These are phyloP conservation scores for Solanum sejunctum DNA, from an alignment of 257 asterid species.

Conservation along the genomic window DNA sequence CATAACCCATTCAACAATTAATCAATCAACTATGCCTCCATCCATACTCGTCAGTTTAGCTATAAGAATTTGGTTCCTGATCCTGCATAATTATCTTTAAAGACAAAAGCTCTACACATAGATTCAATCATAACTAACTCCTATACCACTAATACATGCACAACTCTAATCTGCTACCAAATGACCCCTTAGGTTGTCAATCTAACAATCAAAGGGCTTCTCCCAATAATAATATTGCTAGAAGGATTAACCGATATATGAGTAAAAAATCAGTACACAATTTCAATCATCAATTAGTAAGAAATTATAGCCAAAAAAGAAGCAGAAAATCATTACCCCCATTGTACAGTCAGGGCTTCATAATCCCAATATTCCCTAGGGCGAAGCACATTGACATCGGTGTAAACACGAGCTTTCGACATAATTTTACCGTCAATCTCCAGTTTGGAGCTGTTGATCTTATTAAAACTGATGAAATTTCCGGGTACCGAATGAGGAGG, in stretches of 20 bases:
- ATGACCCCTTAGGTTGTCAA: not conserved
- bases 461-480: not conserved
- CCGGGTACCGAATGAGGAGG: slow-evolving; percentile 12
- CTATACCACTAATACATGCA: not conserved
- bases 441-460: slow-evolving; percentile 24
- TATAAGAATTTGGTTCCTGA: not conserved
- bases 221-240: not conserved
- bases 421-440: slow-evolving; percentile 11
- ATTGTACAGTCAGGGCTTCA: slow-evolving; percentile 63
- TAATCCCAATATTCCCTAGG: slow-evolving; percentile 91
- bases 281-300: not conserved
- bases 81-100: not conserved
- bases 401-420: slow-evolving; percentile 74
- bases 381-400: slow-evolving; percentile 68
- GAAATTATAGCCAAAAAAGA: not conserved
- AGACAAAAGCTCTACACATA: not conserved
- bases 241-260: not conserved
- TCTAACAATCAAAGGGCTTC: not conserved
- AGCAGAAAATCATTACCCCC: slow-evolving; percentile 45
- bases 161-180: not conserved
- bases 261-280: not conserved
- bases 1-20: slow-evolving; percentile 36
- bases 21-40: not conserved
- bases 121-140: not conserved
- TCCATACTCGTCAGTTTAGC: not conserved